Base-by-base conservation (phyloP, 2,329 filamentous ascomycete genomes). In the Dothiorella sarmentorum region DNA sequence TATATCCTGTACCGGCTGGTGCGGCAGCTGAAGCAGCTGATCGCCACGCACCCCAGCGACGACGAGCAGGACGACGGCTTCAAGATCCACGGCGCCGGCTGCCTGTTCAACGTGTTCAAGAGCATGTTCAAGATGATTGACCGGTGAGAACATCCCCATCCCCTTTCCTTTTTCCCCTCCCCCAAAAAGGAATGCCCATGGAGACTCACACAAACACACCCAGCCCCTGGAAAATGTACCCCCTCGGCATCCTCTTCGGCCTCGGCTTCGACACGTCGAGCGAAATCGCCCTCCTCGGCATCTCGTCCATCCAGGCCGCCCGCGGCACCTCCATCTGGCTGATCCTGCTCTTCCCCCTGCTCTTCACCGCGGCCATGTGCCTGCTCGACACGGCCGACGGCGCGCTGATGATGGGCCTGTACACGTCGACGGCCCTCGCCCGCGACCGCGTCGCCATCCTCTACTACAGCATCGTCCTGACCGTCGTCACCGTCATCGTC, bases 361-460 rank as follows among this genome's bases (percentile, higher is more conserved):
- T 97, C 0, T 97, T 97, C 68, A 97, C 93, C 0, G 90, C 89
- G 0, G 94, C 91, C 60, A 97, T 99, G 94, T 97, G 92, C 71
- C 81, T 97, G 20, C 79, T 97, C 5, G 94, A 97, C 73, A 97
- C 92, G 0, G 88, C 87, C 0, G 94, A 97, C 66, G 93, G 93
- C 22, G 93, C 93, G 1, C 80, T 97, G 18, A 97, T 97, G 92
- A 92, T 96, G 84, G 87, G 88, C 0, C 79, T 97, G 1, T 97
- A 99, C 74, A 91, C 92, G 0, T 89, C 87, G 37, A 90, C 84
- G 11, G 76, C 88, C 27, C 86, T 95, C 45, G 86, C 90, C 0
- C 80, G 88, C 59, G 92, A 97, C 67, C 82, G 83, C 1, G 85
- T 97, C n/a, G 91, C 92, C 0, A 92, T 97, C 45, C 76, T 96